These are phyloP conservation scores for Sodiomyces alkalinus DNA, from an alignment of 2,329 filamentous ascomycete species.

Conservation along the genomic window DNA sequence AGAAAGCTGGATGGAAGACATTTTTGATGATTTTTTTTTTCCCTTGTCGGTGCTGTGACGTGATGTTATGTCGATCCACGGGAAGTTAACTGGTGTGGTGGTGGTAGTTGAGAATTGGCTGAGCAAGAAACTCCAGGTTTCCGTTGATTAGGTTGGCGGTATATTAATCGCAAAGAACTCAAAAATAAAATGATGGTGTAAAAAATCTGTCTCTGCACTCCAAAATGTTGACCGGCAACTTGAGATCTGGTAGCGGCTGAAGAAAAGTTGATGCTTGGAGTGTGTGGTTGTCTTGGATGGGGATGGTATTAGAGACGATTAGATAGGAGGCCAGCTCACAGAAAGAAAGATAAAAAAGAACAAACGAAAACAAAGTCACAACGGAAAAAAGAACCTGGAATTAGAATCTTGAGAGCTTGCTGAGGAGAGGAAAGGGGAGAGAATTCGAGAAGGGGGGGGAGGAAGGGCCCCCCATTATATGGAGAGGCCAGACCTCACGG, in stretches of 20 bases:
- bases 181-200: conserved; percentile 8
- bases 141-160: conserved; percentile 26
- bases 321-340: conserved; percentile 40
- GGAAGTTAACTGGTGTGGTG: conserved; percentile 7
- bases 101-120: conserved; percentile 17
- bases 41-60: conserved; percentile 20
- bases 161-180: conserved; percentile 18
- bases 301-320: conserved; percentile 14
- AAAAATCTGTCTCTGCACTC: conserved; percentile 15
- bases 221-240: conserved; percentile 29
- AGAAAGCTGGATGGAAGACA: conserved; percentile 86
- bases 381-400: conserved; percentile 33
- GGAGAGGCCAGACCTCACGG: conserved; percentile 3
- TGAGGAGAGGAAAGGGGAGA: conserved; percentile 37
- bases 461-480: conserved; percentile 19
- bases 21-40: conserved; percentile 38
- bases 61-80: conserved; percentile 19
- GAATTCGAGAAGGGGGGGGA: conserved; percentile 19
- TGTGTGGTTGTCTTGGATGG: conserved; percentile 8
- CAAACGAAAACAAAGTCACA: conserved; percentile 25
- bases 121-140: conserved; percentile 43
- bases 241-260: conserved; percentile 4
- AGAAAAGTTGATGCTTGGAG: conserved; percentile 4
- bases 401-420: conserved; percentile 46
- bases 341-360: conserved; percentile 20